These are phyloP conservation scores for Quercus variabilis DNA, from an alignment of 306 rosid genomes.

Conservation along the genomic window DNA sequence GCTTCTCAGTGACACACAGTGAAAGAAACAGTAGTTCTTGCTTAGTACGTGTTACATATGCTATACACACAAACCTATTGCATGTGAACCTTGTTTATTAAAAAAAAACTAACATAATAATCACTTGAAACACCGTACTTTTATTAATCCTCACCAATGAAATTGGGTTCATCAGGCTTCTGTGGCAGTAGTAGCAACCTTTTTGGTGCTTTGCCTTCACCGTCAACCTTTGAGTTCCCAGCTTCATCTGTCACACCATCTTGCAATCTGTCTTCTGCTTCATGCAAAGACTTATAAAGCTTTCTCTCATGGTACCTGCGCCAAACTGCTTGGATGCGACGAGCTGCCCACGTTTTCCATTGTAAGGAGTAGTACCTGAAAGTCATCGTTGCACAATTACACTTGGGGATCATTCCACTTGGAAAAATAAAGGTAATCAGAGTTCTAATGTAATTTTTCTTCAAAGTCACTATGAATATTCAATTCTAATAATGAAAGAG, in stretches of 20 bases:
- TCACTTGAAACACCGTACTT: not conserved
- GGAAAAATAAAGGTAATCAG: not conserved
- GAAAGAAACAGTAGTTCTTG: no score
- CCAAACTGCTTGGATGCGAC: conserved; percentile 75
- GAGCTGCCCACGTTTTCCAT: conserved; percentile 77
- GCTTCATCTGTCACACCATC: conserved; percentile 32
- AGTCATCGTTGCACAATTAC: not conserved
- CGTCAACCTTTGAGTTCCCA: conserved; percentile 29
- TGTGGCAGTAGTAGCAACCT: conserved; percentile 35
- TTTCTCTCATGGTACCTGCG: conserved; percentile 47
- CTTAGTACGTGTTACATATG: no score
- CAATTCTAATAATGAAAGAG: no score
- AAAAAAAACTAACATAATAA: not conserved
- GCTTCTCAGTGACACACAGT: no score
- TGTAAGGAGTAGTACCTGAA: conserved; percentile 70
- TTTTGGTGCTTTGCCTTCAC: not conserved
- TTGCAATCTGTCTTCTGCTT: conserved; percentile 36
- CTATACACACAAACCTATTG: no score
- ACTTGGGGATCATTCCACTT: not conserved
- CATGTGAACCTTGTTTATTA: not conserved
- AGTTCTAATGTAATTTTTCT: not conserved
- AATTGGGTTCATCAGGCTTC: conserved; percentile 48
- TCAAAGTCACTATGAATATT: no score
- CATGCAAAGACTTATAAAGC: conserved; percentile 33
- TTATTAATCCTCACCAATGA: conserved; percentile 16